phyloP scores from a whole-genome alignment of 140 eudicot species.

The Senecio squalidus region DNA sequence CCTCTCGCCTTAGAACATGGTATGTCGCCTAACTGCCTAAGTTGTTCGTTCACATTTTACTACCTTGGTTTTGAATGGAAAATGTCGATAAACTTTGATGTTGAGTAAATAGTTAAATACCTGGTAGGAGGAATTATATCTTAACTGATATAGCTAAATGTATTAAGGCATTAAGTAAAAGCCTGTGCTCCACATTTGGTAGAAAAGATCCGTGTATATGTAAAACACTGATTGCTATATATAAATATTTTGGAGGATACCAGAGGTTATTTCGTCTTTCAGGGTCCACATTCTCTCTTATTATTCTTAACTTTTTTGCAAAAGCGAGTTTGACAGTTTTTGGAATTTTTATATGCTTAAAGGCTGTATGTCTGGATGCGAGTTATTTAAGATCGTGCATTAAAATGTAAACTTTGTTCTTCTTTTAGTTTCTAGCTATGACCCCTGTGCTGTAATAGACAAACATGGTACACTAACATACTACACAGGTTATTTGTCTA shows the following conservation, averaged over 20 bases:
- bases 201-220: neutral
- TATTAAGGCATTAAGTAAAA: constrained; percentile 5
- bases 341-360: neutral
- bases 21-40: no score
- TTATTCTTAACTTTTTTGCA: neutral
- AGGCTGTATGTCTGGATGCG: neutral
- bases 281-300: no score
- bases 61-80: no score
- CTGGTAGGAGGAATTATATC: neutral
- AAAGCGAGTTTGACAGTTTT: neutral
- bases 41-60: no score
- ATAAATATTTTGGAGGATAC: no score
- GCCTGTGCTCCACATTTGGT: neutral
- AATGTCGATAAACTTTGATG: no score
- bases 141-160: neutral
- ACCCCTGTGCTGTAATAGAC: neutral
- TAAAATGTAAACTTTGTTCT: neutral
- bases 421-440: neutral
- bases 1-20: no score
- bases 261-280: no score
- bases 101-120: no score
- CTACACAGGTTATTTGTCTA: neutral
- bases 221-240: no score
- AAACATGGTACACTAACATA: neutral
- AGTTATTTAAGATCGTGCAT: neutral